These are phyloP conservation scores for Yamadazyma sp. DNA, from an alignment of 805 yeast species.

Conservation along the genomic window DNA sequence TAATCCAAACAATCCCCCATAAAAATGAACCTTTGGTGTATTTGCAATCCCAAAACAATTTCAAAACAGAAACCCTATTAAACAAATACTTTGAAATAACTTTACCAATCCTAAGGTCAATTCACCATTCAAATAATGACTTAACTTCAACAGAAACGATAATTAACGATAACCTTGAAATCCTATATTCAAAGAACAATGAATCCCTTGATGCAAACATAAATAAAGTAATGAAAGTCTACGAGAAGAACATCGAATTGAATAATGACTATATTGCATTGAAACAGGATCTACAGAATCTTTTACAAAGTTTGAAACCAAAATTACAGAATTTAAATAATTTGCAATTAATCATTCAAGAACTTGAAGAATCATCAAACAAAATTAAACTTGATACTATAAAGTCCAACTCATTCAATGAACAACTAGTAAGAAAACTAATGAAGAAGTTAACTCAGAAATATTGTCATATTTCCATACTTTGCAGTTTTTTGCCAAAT, in stretches of 20 bases:
- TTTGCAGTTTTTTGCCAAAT: constrained; percentile 30
- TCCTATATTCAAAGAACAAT: constrained; percentile 9
- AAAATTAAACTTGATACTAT: constrained; percentile 12
- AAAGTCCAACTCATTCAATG: constrained; percentile 8
- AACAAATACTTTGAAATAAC: constrained; percentile 24
- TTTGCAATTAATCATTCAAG: constrained; percentile 11
- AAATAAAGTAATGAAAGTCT: constrained; percentile 14
- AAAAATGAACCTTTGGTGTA: constrained; percentile 1
- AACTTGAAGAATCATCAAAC: constrained; percentile 6
- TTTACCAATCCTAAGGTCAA: constrained; percentile 31
- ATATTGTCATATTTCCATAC: constrained; percentile 19
- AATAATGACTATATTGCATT: constrained; percentile 4
- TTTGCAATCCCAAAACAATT: constrained; percentile 6
- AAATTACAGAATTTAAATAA: constrained; percentile 16
- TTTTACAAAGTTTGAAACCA: constrained; percentile 15
- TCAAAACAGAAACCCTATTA: constrained; percentile 23
- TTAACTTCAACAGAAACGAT: constrained; percentile 25
- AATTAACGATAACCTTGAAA: constrained; percentile 9
- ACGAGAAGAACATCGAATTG: constrained; percentile 6
- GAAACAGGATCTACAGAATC: constrained; percentile 4
- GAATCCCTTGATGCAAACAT: constrained; percentile 10
- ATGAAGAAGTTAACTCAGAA: constrained; percentile 13
- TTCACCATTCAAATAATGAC: constrained; percentile 26
- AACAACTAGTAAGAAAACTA: constrained; percentile 6
- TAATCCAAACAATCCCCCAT: constrained; percentile 4